Evolutionary conservation across 1,284 basidiomycete species (phyloP).

Genomic region (Porogramme epimiltina): DNA sequence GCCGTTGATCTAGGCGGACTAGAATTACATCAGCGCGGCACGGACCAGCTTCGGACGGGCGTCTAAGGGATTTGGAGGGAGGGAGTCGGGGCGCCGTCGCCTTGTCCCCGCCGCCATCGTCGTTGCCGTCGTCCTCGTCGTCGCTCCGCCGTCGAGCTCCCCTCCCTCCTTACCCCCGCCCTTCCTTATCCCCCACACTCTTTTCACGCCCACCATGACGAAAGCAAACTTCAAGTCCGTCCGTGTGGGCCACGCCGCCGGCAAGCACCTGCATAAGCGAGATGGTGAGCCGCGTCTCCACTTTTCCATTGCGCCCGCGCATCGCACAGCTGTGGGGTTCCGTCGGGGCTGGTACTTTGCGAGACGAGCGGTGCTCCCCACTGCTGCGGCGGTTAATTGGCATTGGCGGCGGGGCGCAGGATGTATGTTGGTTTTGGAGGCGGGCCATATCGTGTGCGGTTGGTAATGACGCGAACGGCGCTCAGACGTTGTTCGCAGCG

Average conservation of each 20-base stretch:
- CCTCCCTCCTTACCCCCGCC: slow-evolving; percentile 1
- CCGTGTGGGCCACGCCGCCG: slow-evolving; percentile 21
- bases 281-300: slow-evolving; percentile 16
- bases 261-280: slow-evolving; percentile 17
- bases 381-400: no score
- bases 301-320: no score
- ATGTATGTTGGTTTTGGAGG: no score
- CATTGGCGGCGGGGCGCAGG: not conserved
- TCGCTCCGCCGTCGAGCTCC: slow-evolving; percentile 9
- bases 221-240: slow-evolving; percentile 22
- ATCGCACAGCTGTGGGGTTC: no score
- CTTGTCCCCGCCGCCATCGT: slow-evolving; percentile 7
- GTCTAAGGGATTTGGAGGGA: not conserved
- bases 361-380: no score
- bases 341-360: no score
- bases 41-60: not conserved
- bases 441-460: no score
- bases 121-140: slow-evolving; percentile 9
- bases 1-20: not conserved
- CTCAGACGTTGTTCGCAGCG: no score
- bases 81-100: not conserved
- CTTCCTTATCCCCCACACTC: slow-evolving; percentile 6
- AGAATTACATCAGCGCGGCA: not conserved
- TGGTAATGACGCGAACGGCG: no score
- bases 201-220: slow-evolving; percentile 14